Percentiles rank a stretch among this genome's conserved stretches.
Conservation (phyloP, 2,329 filamentous ascomycete species). For the Penicillium sp. region DNA sequence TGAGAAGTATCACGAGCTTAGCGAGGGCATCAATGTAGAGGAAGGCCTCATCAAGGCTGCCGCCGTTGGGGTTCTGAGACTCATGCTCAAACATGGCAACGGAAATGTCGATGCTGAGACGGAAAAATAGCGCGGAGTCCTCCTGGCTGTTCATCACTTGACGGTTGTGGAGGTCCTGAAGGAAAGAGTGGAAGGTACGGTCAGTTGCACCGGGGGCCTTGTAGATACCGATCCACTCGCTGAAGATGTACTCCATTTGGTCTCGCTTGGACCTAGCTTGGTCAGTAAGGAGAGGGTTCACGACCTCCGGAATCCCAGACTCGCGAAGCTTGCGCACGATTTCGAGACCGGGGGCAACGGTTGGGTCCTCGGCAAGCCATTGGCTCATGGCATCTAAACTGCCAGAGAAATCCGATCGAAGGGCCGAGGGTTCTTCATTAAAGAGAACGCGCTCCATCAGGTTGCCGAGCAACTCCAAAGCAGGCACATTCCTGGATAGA, state of each 20-base stretch:
- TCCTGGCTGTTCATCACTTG: conserved; percentile 71
- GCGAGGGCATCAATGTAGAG: conserved; percentile 75
- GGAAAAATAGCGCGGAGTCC: conserved; percentile 75
- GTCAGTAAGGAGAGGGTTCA: conserved; percentile 55
- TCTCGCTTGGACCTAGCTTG: conserved; percentile 64
- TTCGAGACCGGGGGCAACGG: conserved; percentile 63
- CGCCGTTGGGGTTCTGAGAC: conserved; percentile 59
- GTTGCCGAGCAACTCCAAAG: conserved; percentile 75
- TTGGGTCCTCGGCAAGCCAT: conserved; percentile 74
- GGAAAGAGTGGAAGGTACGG: conserved; percentile 70
- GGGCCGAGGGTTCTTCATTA: conserved; percentile 70
- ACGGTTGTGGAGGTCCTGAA: conserved; percentile 76
- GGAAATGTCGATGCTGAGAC: conserved; percentile 75
- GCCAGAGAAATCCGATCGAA: conserved; percentile 81
- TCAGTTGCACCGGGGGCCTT: conserved; percentile 74
- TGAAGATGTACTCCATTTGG: conserved; percentile 91
- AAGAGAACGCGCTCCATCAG: conserved; percentile 77
- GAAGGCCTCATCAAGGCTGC: conserved; percentile 60
- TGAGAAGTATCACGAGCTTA: conserved; percentile 72
- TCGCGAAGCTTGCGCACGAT: conserved; percentile 65
- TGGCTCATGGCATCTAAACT: conserved; percentile 77
- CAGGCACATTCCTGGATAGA: conserved; percentile 65
- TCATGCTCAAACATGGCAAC: conserved; percentile 75
- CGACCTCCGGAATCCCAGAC: conserved; percentile 55
- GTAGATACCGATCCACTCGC: conserved; percentile 85